These are phyloP conservation scores for Protomyces inouyei DNA, from an alignment of 1,139 yeast genomes.

Conservation along the genomic window DNA sequence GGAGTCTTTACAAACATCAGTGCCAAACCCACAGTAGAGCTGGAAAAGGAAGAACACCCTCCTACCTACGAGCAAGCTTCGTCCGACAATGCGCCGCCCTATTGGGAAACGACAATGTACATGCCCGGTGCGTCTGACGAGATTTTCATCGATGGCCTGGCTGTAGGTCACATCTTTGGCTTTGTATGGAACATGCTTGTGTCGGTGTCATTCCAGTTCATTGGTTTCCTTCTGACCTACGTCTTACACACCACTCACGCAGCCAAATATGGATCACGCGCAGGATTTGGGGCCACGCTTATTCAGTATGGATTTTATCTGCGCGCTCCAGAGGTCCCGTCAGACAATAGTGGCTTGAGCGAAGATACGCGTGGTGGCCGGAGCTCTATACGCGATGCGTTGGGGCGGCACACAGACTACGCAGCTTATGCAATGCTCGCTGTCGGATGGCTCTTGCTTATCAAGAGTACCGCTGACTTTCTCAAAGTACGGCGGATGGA, in stretches of 20 bases:
- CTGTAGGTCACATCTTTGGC: slow-evolving; percentile 88
- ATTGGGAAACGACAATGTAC: slow-evolving; percentile 88
- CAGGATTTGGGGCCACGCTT: slow-evolving; percentile 85
- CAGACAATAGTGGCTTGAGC: slow-evolving; percentile 39
- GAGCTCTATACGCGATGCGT: slow-evolving; percentile 36
- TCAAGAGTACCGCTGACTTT: slow-evolving; percentile 68
- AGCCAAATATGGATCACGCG: slow-evolving; percentile 90
- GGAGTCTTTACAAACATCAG: slow-evolving; percentile 89
- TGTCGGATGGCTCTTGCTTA: slow-evolving; percentile 61
- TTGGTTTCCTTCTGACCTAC: slow-evolving; percentile 88
- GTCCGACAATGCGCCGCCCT: slow-evolving; percentile 90
- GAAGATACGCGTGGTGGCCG: slow-evolving; percentile 44
- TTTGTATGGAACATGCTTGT: slow-evolving; percentile 82
- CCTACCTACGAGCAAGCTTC: slow-evolving; percentile 91
- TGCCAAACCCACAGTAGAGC: slow-evolving; percentile 64
- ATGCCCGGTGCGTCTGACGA: slow-evolving; percentile 82
- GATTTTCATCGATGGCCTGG: slow-evolving; percentile 88
- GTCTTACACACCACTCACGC: slow-evolving; percentile 94
- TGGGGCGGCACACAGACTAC: slow-evolving; percentile 41
- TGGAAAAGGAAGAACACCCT: slow-evolving; percentile 49
- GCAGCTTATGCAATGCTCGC: slow-evolving; percentile 57
- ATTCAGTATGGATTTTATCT: slow-evolving; percentile 69
- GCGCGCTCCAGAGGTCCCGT: slow-evolving; percentile 49
- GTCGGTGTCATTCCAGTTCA: slow-evolving; percentile 83
- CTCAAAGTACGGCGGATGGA: slow-evolving; percentile 75